phyloP scores from a whole-genome alignment of 1,139 yeast genomes.

The Kurtzmaniella natalensis region DNA sequence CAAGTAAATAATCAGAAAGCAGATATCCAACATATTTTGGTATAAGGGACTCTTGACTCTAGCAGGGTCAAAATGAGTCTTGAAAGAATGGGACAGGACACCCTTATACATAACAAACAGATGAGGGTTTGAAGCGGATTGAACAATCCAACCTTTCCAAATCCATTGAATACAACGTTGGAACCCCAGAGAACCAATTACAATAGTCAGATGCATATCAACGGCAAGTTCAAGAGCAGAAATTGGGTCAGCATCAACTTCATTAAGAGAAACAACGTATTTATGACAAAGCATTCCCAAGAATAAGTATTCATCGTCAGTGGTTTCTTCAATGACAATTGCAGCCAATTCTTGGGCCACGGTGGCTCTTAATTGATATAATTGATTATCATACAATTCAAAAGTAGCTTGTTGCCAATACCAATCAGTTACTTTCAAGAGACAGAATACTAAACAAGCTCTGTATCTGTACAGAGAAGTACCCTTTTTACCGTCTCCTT shows the following conservation, averaged over 20 bases:
- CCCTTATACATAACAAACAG: conserved; percentile 63
- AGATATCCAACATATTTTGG: conserved; percentile 69
- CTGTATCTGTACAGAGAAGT: conserved; percentile 60
- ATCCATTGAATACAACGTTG: conserved; percentile 86
- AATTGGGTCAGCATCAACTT: conserved; percentile 55
- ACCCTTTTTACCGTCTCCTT: conserved; percentile 54
- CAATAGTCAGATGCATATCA: conserved; percentile 75
- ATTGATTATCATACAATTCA: conserved; percentile 65
- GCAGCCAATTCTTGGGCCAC: conserved; percentile 76
- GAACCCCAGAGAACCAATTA: conserved; percentile 75
- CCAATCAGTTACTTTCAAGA: conserved; percentile 78
- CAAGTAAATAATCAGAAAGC: conserved; percentile 64
- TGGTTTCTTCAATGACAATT: conserved; percentile 51
- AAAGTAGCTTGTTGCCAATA: conserved; percentile 55
- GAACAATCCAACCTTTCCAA: conserved; percentile 92
- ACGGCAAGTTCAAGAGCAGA: conserved; percentile 82
- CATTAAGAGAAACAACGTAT: conserved; percentile 62
- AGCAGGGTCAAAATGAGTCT: conserved; percentile 76
- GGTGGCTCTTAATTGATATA: conserved; percentile 55
- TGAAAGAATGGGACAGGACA: conserved; percentile 50
- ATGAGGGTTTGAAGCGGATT: conserved; percentile 65
- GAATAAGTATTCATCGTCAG: conserved; percentile 59
- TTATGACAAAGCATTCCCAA: conserved; percentile 76
- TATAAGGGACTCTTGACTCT: conserved; percentile 81
- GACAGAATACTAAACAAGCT: conserved; percentile 62